Base-by-base conservation (phyloP, 1,284 basidiomycete genomes). In the Naganishia sp. region DNA sequence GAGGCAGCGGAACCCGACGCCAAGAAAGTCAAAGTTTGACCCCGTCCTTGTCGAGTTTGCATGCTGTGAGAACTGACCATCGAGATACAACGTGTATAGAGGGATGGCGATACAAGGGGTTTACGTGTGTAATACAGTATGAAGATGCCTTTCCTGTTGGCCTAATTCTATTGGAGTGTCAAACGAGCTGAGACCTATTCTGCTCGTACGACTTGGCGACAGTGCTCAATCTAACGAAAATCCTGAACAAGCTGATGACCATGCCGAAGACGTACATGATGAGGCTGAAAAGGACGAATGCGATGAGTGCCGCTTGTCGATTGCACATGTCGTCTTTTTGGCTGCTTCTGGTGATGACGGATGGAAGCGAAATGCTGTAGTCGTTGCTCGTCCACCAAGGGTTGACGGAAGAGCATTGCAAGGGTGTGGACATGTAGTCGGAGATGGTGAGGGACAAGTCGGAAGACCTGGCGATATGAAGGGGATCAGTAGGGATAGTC, bases 351-450 rank as follows among this genome's bases (percentile, higher is more conserved):
- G 87, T 86, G 65, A 89, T 86, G 6, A 87, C 84, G 7, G 82
- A 79, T 39, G 75, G 74, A 15, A 87, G 84, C 25, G 88, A 76
- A 6, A 82, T 78, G 41, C 78, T 21, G 23, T 61, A 61, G 21
- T 49, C 49, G 5, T 50, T 50, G 3, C 21, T 51, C 7, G 63
- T 63, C 79, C 79, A 78, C 77, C 77, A 77, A 10, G 77, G 72
- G 3, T 66, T 70, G 32, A 68, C 72, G 7, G 72, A 41, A 2
- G 77, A 75, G 70, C 84, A 85, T 56, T 80, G 73, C 50, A 84
- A 75, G 6, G 83, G 81, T n/a, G 82, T 83, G 18, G 82, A 82
- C 67, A 84, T 82, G 71, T 82, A 81, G 72, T 85, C 84, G 73
- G 84, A 83, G 69, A 82, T 80, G 0, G 82, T 73, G 23, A 84